These are phyloP conservation scores for Aureobasidium sp. DNA, from an alignment of 2,329 filamentous ascomycete genomes.

Conservation along the genomic window DNA sequence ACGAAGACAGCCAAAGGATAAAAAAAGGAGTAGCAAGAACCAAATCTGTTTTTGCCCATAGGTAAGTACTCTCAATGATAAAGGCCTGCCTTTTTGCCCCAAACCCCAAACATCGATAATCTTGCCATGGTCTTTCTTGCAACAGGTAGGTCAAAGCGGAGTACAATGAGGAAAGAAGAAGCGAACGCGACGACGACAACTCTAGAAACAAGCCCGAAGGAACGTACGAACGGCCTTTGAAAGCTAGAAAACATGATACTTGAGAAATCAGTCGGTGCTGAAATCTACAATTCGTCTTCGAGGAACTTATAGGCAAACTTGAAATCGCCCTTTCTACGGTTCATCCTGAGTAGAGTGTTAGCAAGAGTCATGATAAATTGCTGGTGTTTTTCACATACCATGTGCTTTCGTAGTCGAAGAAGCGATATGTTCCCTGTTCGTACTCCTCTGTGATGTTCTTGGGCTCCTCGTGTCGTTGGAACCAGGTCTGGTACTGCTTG, in stretches of 20 bases:
- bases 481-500: conserved; percentile 99
- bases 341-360: conserved; percentile 65
- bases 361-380: not conserved
- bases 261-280: not conserved
- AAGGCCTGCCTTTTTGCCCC: not conserved
- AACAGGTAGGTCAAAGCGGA: not conserved
- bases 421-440: conserved; percentile 96
- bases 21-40: conserved; percentile 5
- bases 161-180: not conserved
- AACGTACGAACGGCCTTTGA: not conserved
- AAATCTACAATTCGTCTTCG: conserved; percentile 70
- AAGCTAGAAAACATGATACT: not conserved
- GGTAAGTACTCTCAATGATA: not conserved
- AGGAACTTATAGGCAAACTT: conserved; percentile 98
- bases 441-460: conserved; percentile 98
- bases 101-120: conserved; percentile 4
- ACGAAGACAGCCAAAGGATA: not conserved
- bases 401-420: conserved; percentile 99
- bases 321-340: conserved; percentile 93
- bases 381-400: conserved; percentile 57
- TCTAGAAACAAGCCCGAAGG: not conserved
- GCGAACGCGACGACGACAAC: not conserved
- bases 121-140: not conserved
- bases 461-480: conserved; percentile 95
- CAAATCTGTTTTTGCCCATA: conserved; percentile 7